Base-by-base conservation (phyloP, 495 filamentous ascomycete genomes). In the Talaromyces nanjingensis region DNA sequence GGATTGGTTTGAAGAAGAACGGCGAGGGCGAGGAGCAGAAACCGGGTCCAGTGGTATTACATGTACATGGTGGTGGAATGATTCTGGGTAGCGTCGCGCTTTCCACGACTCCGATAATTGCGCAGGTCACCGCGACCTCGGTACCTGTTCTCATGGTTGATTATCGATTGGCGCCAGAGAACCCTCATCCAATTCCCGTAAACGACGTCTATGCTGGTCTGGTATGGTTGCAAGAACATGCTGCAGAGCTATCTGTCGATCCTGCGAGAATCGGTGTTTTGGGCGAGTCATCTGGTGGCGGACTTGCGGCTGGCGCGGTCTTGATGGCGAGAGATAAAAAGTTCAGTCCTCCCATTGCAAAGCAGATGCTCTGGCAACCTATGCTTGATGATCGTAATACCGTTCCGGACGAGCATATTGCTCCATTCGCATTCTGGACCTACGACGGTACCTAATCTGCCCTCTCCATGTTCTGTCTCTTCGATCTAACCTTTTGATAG, bases 211-310 rank as follows among this genome's bases (percentile, higher is more conserved):
- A 77, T 68, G 67, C 75, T 2, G 76, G 71, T 7, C 60, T 83
- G 59, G 67, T 67, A 6, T 83, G 79, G 79, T 63, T 76, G 1
- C 68, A 75, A 63, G 52, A 69, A 27, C 67, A 79, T 60, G 78
- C 80, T 4, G 67, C 60, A 0, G 54, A 71, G 62, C 68, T 83
- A 20, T 67, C 64, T 16, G 68, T 84, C 27, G 83, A 90, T 65
- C 85, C 84, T 0, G 65, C 75, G 8, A 83, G 86, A 53, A 82
- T 91, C 27, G 82, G 83, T 7, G 82, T 88, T 27, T 78, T 83
- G 63, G 86, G 88, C 39, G 83, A 81, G 6, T 86, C 82, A 4
- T 87, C 87, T 1, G 88, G 87, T 5, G 87, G 82, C 1, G 82
- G 73, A 62, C 65, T 82, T 16, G 74, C 80, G 0, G 74, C 81